Percentiles rank a stretch among this genome's conserved stretches.
Evolutionary conservation across 345 rosid species (phyloP).

Genomic region (Garcia nutans): DNA sequence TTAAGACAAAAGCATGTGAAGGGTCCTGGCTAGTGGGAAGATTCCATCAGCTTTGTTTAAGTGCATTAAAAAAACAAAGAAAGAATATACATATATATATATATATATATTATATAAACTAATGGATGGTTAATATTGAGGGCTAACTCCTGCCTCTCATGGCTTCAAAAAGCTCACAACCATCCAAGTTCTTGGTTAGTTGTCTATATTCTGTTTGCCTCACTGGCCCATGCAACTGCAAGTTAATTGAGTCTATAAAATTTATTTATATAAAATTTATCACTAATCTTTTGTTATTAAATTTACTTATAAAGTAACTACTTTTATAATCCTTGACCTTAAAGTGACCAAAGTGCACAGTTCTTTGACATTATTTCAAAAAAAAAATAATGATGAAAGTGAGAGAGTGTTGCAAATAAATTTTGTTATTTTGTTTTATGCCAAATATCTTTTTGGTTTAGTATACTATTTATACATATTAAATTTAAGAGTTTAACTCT

Average conservation of each 20-base stretch:
- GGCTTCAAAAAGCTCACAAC: conserved; percentile 25
- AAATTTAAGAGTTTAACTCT: too few relatives aligned
- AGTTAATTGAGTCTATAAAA: too few relatives aligned
- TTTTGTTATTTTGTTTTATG: too few relatives aligned
- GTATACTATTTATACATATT: too few relatives aligned
- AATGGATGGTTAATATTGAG: conserved; percentile 33
- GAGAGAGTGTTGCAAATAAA: too few relatives aligned
- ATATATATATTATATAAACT: too few relatives aligned
- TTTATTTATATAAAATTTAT: not conserved
- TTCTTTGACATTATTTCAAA: too few relatives aligned
- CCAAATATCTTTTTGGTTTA: too few relatives aligned
- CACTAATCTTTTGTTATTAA: not conserved
- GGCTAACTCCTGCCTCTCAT: conserved; percentile 31
- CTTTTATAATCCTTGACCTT: not conserved
- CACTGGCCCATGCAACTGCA: conserved; percentile 10
- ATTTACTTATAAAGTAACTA: not conserved
- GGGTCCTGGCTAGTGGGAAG: conserved; percentile 30
- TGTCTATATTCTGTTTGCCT: conserved; percentile 41
- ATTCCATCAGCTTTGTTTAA: conserved; percentile 19
- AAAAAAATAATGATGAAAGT: too few relatives aligned
- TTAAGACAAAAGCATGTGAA: conserved; percentile 31
- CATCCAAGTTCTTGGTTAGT: conserved; percentile 28
- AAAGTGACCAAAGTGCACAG: not conserved
- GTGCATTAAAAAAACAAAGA: conserved; percentile 10
- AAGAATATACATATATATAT: not conserved